A percentile compares a stretch with the other conserved stretches of the same genome.
phyloP scores from a whole-genome alignment of 2,329 filamentous ascomycete species.

The Septoria linicola region DNA sequence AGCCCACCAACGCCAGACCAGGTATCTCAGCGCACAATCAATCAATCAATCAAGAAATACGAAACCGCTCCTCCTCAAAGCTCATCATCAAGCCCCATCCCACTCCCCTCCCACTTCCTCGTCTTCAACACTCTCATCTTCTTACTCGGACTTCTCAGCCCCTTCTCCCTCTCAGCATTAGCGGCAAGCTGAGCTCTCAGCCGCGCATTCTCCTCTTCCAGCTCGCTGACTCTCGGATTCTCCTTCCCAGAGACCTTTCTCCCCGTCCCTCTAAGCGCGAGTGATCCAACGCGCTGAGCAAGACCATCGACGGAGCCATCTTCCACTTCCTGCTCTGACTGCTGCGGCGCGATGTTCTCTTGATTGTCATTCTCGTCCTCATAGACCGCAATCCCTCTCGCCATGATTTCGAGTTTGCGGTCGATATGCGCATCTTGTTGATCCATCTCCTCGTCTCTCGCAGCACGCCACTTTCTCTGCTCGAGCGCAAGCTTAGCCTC shows the following conservation, averaged over 20 bases:
- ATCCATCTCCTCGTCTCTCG: constrained; percentile 73
- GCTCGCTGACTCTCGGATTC: constrained; percentile 32
- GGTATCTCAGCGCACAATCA: background rate
- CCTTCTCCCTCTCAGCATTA: constrained; percentile 42
- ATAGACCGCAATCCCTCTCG: constrained; percentile 52
- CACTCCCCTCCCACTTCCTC: constrained; percentile 47
- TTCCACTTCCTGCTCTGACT: background rate
- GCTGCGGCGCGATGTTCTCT: constrained; percentile 6
- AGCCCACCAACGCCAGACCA: background rate
- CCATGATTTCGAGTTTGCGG: constrained; percentile 75
- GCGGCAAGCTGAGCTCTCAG: constrained; percentile 42
- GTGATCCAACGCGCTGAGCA: constrained; percentile 11
- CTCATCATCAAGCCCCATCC: constrained; percentile 34
- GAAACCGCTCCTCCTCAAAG: background rate
- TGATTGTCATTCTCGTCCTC: constrained; percentile 40
- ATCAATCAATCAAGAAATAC: background rate
- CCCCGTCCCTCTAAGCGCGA: constrained; percentile 18
- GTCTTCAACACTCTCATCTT: constrained; percentile 52
- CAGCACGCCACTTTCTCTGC: constrained; percentile 75
- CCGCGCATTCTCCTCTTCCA: constrained; percentile 49
- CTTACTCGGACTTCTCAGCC: constrained; percentile 46
- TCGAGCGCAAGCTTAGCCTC: constrained; percentile 74
- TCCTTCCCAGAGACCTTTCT: constrained; percentile 23
- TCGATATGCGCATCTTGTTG: constrained; percentile 82
- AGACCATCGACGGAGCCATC: constrained; percentile 12